Evolutionary conservation across 768 basidiomycete genomes (phyloP).

Genomic region (Trametopsis cervina): DNA sequence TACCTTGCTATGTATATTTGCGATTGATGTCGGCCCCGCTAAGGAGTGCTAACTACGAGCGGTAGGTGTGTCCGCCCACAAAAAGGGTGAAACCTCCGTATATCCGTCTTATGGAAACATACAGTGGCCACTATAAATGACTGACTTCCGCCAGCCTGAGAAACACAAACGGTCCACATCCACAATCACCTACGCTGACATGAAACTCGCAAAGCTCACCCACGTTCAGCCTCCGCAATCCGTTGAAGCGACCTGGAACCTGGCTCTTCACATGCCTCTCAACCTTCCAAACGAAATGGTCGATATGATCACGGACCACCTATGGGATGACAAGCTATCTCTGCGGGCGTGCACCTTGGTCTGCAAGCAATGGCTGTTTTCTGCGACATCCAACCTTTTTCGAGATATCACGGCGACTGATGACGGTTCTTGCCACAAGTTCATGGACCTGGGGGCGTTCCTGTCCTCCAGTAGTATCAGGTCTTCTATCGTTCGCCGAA

Average conservation of each 20-base stretch:
- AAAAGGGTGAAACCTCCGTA: not conserved
- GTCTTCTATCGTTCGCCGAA: not conserved
- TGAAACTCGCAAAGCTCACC: too few species aligned
- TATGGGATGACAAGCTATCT: slow-evolving; percentile 1
- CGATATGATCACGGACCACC: not conserved
- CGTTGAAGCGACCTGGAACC: too few species aligned
- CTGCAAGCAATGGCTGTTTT: slow-evolving; percentile 1
- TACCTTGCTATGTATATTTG: too few species aligned
- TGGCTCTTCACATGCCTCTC: too few species aligned
- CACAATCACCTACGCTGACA: too few species aligned
- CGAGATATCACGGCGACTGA: not conserved
- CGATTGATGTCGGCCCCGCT: too few species aligned
- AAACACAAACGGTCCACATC: too few species aligned
- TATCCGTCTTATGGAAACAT: not conserved
- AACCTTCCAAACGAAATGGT: too few species aligned
- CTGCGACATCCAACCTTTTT: not conserved
- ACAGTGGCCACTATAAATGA: not conserved
- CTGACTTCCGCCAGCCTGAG: too few species aligned
- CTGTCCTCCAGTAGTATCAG: not conserved
- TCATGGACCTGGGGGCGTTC: not conserved
- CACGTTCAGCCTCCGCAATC: not conserved
- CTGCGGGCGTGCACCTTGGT: slow-evolving; percentile 1
- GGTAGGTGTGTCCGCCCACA: too few species aligned
- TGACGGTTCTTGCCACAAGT: not conserved
- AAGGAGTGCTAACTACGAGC: too few species aligned